phyloP scores from a whole-genome alignment of 768 basidiomycete genomes.

The Macrolepiota fuliginosa region DNA sequence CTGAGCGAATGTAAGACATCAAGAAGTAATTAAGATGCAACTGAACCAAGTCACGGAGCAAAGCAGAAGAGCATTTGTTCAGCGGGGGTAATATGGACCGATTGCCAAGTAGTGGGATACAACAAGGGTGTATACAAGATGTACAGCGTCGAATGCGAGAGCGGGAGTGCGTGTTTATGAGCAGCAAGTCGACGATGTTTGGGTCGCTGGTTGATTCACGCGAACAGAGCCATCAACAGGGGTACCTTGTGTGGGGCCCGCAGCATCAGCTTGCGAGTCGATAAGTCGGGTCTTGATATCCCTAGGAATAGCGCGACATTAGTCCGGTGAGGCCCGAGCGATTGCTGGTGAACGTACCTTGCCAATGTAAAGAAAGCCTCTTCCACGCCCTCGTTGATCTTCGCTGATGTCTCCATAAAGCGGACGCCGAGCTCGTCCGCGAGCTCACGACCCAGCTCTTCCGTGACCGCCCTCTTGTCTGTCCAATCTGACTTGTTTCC shows the following conservation, averaged over 20 bases:
- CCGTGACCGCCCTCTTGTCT: constrained; percentile 90
- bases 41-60: background rate
- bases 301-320: constrained; percentile 36
- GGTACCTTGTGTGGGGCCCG: constrained; percentile 34
- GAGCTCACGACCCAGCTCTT: constrained; percentile 88
- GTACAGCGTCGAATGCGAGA: background rate
- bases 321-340: constrained; percentile 3
- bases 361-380: constrained; percentile 98
- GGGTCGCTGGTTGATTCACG: constrained; percentile 57
- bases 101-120: background rate
- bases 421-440: constrained; percentile 92
- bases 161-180: constrained; percentile 27
- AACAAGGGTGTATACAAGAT: constrained; percentile 14
- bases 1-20: background rate
- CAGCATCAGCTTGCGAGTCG: constrained; percentile 80
- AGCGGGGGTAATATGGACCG: background rate
- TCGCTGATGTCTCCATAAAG: constrained; percentile 98
- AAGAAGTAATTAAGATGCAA: background rate
- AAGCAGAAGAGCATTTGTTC: background rate
- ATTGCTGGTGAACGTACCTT: constrained; percentile 51
- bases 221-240: constrained; percentile 58
- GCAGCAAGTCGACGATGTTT: constrained; percentile 51
- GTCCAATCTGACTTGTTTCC: constrained; percentile 99
- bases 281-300: constrained; percentile 98
- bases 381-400: constrained; percentile 96